Evolutionary conservation across 306 rosid species (phyloP).

Genomic region (Sophora flavescens): DNA sequence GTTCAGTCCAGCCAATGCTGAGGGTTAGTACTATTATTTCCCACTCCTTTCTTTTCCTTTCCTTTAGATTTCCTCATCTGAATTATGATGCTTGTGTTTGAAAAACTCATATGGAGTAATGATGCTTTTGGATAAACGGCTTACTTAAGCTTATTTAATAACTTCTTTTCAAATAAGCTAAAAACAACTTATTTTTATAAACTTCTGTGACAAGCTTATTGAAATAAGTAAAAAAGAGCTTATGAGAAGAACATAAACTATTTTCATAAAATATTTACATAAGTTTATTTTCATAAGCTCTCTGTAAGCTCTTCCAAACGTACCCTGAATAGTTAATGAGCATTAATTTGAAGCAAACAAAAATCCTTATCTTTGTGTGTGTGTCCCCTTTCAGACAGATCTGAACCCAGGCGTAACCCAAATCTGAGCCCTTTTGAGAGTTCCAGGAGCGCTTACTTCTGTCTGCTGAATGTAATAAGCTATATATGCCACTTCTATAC

Average conservation of each 20-base stretch:
- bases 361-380: background rate
- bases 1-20: slow-evolving; percentile 51
- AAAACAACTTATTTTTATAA: too few species aligned
- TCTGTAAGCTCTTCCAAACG: too few species aligned
- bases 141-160: too few species aligned
- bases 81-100: background rate
- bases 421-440: slow-evolving; percentile 52
- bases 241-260: too few species aligned
- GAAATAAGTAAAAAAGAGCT: too few species aligned
- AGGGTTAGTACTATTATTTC: slow-evolving; percentile 40
- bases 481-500: background rate
- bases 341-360: background rate
- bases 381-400: slow-evolving; percentile 44
- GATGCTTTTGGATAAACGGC: too few species aligned
- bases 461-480: slow-evolving; percentile 53
- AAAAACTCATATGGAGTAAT: too few species aligned
- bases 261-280: too few species aligned
- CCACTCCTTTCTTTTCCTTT: background rate
- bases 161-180: too few species aligned
- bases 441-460: slow-evolving; percentile 66
- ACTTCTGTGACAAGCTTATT: too few species aligned
- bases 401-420: slow-evolving; percentile 47
- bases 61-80: background rate
- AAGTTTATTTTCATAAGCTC: too few species aligned
- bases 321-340: background rate